These are phyloP conservation scores for Immersiella caudata DNA, from an alignment of 495 filamentous ascomycete species.

Conservation along the genomic window DNA sequence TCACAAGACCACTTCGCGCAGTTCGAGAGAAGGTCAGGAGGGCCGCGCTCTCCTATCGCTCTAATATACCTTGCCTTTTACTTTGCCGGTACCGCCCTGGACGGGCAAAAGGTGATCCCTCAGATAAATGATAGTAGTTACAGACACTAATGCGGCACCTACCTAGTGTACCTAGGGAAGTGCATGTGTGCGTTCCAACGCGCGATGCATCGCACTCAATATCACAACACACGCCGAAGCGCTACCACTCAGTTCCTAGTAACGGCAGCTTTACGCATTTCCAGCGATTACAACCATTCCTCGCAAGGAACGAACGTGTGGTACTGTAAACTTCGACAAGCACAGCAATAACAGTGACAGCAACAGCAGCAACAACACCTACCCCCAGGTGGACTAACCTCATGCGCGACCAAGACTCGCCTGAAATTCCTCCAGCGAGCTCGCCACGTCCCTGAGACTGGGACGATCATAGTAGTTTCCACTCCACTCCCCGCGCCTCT, in stretches of 20 bases:
- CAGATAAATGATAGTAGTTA: not conserved
- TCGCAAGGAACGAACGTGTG: not conserved
- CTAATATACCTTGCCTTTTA: not conserved
- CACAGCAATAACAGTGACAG: no score
- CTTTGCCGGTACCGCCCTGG: no score
- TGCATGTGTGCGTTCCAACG: no score
- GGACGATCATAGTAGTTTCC: conserved; percentile 48
- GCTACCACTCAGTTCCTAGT: not conserved
- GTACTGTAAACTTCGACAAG: not conserved
- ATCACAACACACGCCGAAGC: not conserved
- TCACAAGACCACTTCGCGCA: not conserved
- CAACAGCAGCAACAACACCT: no score
- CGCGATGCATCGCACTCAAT: not conserved
- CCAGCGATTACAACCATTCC: not conserved
- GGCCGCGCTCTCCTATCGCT: not conserved
- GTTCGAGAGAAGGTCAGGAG: no score
- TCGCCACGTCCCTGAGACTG: conserved; percentile 38
- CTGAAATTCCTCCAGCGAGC: conserved; percentile 2
- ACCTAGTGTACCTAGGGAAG: no score
- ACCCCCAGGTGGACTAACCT: not conserved
- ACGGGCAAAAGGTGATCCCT: not conserved
- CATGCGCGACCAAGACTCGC: not conserved
- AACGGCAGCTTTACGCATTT: not conserved
- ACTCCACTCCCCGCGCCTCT: conserved; percentile 41
- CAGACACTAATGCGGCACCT: not conserved